These are phyloP conservation scores for Colletotrichum sp. DNA, from an alignment of 2,329 filamentous ascomycete species.

Conservation along the genomic window DNA sequence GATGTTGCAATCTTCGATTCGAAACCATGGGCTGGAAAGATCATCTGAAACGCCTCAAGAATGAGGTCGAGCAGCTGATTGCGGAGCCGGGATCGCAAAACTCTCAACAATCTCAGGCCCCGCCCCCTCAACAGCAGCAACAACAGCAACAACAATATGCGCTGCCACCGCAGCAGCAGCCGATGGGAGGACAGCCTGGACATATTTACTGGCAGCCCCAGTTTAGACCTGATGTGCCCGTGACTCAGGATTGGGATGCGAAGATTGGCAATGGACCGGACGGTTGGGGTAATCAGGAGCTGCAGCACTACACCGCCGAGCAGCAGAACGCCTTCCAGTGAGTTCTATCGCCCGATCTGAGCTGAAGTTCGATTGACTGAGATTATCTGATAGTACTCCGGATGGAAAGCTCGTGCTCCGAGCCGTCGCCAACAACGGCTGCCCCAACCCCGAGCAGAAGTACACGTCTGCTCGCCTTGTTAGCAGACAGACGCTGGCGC, in stretches of 20 bases:
- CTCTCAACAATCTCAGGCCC: slow-evolving; percentile 23
- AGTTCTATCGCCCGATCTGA: background rate
- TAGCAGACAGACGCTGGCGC: slow-evolving; percentile 53
- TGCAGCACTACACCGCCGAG: slow-evolving; percentile 59
- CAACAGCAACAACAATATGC: slow-evolving; percentile 21
- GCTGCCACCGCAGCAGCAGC: slow-evolving; percentile 15
- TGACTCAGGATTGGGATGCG: slow-evolving; percentile 57
- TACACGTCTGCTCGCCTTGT: slow-evolving; percentile 63
- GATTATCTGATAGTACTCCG: slow-evolving; percentile 36
- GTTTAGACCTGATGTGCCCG: slow-evolving; percentile 49
- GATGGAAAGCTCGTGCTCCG: slow-evolving; percentile 58
- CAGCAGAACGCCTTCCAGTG: slow-evolving; percentile 58
- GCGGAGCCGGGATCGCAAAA: slow-evolving; percentile 27
- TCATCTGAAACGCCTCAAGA: slow-evolving; percentile 41
- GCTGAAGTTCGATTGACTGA: background rate
- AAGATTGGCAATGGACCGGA: slow-evolving; percentile 60
- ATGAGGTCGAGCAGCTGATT: slow-evolving; percentile 40
- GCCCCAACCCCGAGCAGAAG: slow-evolving; percentile 40
- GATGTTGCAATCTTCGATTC: background rate
- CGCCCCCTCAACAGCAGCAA: slow-evolving; percentile 23
- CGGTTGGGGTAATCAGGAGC: slow-evolving; percentile 67
- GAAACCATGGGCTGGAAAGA: slow-evolving; percentile 33
- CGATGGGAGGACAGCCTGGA: background rate
- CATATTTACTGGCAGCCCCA: slow-evolving; percentile 56
- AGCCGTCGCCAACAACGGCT: slow-evolving; percentile 44